Percentiles rank a stretch among this genome's conserved stretches.
Evolutionary conservation across 106 monocot species (phyloP).

Genomic region (Hemerocallis citrina): DNA sequence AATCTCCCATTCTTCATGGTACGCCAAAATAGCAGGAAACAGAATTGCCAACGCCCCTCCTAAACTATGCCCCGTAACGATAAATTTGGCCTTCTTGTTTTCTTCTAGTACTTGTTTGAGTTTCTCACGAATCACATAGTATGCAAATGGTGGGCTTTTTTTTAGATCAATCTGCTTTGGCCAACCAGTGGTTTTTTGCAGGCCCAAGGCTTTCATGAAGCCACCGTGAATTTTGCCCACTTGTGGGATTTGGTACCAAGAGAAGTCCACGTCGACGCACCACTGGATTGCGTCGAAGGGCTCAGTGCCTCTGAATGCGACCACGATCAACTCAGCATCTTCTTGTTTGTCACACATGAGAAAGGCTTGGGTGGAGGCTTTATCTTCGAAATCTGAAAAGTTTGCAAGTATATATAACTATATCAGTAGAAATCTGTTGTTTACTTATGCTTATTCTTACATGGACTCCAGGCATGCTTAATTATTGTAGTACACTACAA

Average conservation of each 20-base stretch:
- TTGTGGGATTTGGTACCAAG: conserved; percentile 57
- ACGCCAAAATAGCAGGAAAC: conserved; percentile 45
- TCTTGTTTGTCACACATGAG: conserved; percentile 43
- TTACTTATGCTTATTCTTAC: too few species aligned
- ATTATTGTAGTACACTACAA: too few species aligned
- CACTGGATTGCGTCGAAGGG: conserved; percentile 61
- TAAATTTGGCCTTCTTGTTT: conserved; percentile 35
- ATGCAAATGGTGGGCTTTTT: conserved; percentile 18
- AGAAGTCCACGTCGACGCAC: conserved; percentile 76
- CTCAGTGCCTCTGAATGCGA: conserved; percentile 72
- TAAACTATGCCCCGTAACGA: conserved; percentile 80
- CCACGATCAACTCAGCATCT: conserved; percentile 40
- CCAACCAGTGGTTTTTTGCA: conserved; percentile 34
- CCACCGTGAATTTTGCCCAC: conserved; percentile 80
- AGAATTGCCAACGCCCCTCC: conserved; percentile 80
- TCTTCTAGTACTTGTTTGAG: conserved; percentile 18
- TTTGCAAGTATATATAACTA: not conserved
- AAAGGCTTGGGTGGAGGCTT: conserved; percentile 52
- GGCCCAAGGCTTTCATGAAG: conserved; percentile 81
- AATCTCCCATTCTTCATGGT: conserved; percentile 39
- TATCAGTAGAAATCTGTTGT: too few species aligned
- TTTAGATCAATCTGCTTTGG: conserved; percentile 18
- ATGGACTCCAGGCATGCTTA: too few species aligned
- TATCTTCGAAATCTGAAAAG: conserved; percentile 41
- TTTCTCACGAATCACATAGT: conserved; percentile 59